Conservation (phyloP, 2,329 filamentous ascomycete genomes). For the Orbilia oligospora region DNA sequence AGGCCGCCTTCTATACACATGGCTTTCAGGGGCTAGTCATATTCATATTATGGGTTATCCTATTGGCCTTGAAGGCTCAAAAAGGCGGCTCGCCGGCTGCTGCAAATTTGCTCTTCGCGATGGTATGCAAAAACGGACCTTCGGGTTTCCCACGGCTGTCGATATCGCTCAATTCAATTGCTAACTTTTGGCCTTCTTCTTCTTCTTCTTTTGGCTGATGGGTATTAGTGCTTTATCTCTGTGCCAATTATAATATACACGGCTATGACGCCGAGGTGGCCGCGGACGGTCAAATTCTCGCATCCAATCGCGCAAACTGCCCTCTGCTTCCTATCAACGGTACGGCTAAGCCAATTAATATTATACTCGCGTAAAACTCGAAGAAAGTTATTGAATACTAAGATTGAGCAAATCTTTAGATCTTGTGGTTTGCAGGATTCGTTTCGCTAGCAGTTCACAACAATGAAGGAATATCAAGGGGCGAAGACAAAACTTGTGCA, state of each 20-base stretch:
- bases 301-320: constrained; percentile 76
- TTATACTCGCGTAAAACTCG: not conserved
- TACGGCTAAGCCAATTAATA: not conserved
- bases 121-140: constrained; percentile 31
- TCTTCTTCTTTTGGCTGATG: too few species aligned
- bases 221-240: constrained; percentile 74
- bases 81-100: constrained; percentile 38
- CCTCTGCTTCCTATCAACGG: constrained; percentile 65
- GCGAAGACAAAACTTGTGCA: constrained; percentile 56
- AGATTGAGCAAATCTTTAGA: constrained; percentile 55
- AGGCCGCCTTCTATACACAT: constrained; percentile 56
- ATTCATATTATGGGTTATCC: constrained; percentile 49
- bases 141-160: not conserved
- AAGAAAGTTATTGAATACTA: not conserved
- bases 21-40: constrained; percentile 51
- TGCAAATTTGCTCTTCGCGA: constrained; percentile 55
- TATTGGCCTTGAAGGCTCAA: constrained; percentile 55
- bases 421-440: constrained; percentile 78
- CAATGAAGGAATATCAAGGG: constrained; percentile 64
- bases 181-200: constrained; percentile 48
- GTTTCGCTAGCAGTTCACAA: constrained; percentile 77
- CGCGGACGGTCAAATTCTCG: constrained; percentile 74
- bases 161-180: not conserved
- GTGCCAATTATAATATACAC: constrained; percentile 77
- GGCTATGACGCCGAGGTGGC: constrained; percentile 76